Conservation (phyloP, 2,329 filamentous ascomycete species). For the Trichoderma arundinaceum region DNA sequence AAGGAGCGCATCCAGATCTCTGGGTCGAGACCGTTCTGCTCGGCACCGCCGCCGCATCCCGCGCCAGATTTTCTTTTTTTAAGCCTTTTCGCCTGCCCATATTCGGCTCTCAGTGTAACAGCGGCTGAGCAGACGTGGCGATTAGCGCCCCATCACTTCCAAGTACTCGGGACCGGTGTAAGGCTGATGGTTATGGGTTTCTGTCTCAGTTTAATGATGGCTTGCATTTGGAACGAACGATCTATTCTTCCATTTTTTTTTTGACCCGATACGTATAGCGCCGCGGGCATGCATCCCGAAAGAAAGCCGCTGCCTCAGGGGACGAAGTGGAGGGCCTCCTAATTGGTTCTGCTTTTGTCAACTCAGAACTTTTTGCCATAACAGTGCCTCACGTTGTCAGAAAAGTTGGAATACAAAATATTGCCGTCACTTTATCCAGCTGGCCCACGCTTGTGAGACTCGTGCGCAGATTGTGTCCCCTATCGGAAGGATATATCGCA, state of each 20-base stretch:
- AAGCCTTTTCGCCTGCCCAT: conserved; percentile 18
- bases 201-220: conserved; percentile 6
- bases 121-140: conserved; percentile 26
- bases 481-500: background rate
- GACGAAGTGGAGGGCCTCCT: background rate
- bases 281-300: background rate
- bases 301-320: background rate
- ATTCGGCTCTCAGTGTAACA: conserved; percentile 26
- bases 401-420: background rate
- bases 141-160: conserved; percentile 32
- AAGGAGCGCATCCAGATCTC: conserved; percentile 24
- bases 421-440: background rate
- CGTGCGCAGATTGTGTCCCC: background rate
- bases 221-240: background rate
- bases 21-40: conserved; percentile 31
- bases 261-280: background rate
- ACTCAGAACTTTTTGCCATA: background rate
- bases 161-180: conserved; percentile 32
- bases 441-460: background rate
- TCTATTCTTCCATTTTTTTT: background rate
- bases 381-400: background rate
- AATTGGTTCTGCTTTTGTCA: background rate
- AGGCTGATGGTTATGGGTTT: conserved; percentile 28
- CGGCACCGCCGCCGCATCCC: conserved; percentile 30
- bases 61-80: conserved; percentile 23